A percentile compares a stretch with the other conserved stretches of the same genome.
phyloP scores from a whole-genome alignment of 2,329 filamentous ascomycete genomes.

The Diplodia corticola region DNA sequence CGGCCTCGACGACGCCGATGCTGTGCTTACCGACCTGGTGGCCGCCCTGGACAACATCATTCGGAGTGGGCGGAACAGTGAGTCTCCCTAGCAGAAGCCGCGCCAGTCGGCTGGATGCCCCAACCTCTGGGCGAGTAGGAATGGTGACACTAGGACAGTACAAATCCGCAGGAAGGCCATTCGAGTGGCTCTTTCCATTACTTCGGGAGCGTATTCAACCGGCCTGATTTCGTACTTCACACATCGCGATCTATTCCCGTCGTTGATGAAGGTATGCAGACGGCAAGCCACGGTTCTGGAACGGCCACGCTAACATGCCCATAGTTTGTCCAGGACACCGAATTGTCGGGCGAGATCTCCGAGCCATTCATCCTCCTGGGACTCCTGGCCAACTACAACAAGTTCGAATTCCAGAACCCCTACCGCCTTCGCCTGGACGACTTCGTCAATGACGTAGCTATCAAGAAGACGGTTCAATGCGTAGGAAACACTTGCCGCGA shows the following conservation, averaged over 20 bases:
- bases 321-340: constrained; percentile 81
- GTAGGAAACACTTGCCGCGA: constrained; percentile 71
- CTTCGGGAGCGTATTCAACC: constrained; percentile 93
- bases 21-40: constrained; percentile 85
- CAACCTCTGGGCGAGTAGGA: too few species aligned
- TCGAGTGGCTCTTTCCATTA: constrained; percentile 76
- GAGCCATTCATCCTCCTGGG: constrained; percentile 82
- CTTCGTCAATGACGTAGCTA: constrained; percentile 89
- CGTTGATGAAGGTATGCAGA: constrained; percentile 77
- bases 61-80: constrained; percentile 70
- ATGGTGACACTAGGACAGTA: constrained; percentile 49
- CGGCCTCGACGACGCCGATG: constrained; percentile 84
- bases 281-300: too few species aligned
- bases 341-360: constrained; percentile 60
- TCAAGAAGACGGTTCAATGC: constrained; percentile 76
- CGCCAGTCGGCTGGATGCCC: background rate
- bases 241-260: constrained; percentile 89
- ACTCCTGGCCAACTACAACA: constrained; percentile 95
- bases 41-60: constrained; percentile 79
- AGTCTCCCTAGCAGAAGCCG: constrained; percentile 36
- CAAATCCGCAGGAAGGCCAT: constrained; percentile 77
- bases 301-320: constrained; percentile 23
- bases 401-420: constrained; percentile 97
- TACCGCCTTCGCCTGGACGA: constrained; percentile 90
- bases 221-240: constrained; percentile 93